Conservation (phyloP, 129 eudicot species). For the Artemisia tridentata region DNA sequence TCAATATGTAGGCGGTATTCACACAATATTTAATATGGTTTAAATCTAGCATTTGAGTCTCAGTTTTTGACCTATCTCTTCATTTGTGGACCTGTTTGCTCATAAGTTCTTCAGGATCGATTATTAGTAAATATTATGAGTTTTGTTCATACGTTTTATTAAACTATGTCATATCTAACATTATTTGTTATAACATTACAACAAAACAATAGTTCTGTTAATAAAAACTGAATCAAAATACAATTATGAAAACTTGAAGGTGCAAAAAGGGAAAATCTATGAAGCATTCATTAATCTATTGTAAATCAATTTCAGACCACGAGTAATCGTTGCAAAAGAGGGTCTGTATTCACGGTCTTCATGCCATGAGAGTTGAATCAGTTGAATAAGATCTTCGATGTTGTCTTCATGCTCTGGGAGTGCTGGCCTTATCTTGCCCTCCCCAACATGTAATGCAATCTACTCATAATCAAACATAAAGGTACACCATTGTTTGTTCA, state of each 20-base stretch:
- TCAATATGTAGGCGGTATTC: too few species aligned
- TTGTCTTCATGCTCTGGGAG: conserved; percentile 37
- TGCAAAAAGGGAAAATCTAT: conserved; percentile 18
- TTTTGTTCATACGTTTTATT: neutral
- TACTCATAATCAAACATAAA: conserved; percentile 20
- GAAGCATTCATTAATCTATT: conserved; percentile 17
- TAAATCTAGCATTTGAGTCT: neutral
- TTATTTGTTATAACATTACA: neutral
- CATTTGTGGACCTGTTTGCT: neutral
- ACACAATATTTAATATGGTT: neutral
- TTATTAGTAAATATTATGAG: neutral
- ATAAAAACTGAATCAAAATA: neutral
- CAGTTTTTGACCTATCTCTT: neutral
- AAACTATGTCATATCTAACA: neutral
- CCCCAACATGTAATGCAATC: conserved; percentile 74
- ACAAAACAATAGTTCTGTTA: conserved; percentile 2
- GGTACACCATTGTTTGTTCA: conserved; percentile 6
- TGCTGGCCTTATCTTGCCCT: conserved; percentile 62
- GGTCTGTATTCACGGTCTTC: conserved; percentile 60
- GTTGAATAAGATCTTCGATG: conserved; percentile 41
- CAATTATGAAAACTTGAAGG: neutral
- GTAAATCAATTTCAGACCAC: conserved; percentile 38
- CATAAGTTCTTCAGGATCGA: neutral
- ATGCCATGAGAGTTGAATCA: conserved; percentile 59
- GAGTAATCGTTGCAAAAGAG: conserved; percentile 53